Evolutionary conservation across 495 filamentous ascomycete species (phyloP).

Genomic region (Talaromyces thailandensis): DNA sequence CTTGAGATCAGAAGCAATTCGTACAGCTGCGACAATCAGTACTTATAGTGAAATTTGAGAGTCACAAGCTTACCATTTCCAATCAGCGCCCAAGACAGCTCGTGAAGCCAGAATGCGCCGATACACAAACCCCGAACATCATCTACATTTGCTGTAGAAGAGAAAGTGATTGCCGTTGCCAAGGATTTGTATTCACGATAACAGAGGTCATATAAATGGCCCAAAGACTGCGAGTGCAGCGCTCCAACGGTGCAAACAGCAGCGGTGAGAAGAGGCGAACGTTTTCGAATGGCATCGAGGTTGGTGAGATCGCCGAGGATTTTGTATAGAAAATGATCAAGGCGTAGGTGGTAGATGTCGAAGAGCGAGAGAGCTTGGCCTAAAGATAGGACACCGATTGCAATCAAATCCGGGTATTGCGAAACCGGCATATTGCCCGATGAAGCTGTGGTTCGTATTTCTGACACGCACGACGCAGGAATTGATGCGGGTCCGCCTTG

Average conservation of each 20-base stretch:
- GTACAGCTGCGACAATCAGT: conserved; percentile 19
- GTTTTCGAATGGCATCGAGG: conserved; percentile 14
- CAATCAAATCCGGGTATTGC: conserved; percentile 14
- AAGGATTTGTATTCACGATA: conserved; percentile 18
- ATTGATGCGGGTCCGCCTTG: conserved; percentile 20
- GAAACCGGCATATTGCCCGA: conserved; percentile 8
- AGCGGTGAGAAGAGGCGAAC: conserved; percentile 21
- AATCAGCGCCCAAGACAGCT: conserved; percentile 22
- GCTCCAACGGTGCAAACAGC: conserved; percentile 26
- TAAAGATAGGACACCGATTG: conserved; percentile 12
- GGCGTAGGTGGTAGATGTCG: conserved; percentile 19
- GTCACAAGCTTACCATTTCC: conserved; percentile 15
- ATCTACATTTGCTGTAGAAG: conserved; percentile 15
- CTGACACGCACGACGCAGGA: conserved; percentile 19
- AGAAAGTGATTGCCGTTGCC: conserved; percentile 14
- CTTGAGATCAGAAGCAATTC: conserved; percentile 20
- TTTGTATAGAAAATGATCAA: conserved; percentile 29
- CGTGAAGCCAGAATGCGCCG: conserved; percentile 28
- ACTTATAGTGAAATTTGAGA: background rate
- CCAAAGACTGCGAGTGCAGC: conserved; percentile 17
- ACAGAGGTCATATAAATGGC: conserved; percentile 20
- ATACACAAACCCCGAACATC: conserved; percentile 25
- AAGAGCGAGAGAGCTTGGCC: conserved; percentile 16
- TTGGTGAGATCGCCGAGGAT: conserved; percentile 22
- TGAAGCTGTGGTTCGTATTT: conserved; percentile 11